These are phyloP conservation scores for Cyberlindnera misumaiensis DNA, from an alignment of 805 yeast genomes.

Conservation along the genomic window DNA sequence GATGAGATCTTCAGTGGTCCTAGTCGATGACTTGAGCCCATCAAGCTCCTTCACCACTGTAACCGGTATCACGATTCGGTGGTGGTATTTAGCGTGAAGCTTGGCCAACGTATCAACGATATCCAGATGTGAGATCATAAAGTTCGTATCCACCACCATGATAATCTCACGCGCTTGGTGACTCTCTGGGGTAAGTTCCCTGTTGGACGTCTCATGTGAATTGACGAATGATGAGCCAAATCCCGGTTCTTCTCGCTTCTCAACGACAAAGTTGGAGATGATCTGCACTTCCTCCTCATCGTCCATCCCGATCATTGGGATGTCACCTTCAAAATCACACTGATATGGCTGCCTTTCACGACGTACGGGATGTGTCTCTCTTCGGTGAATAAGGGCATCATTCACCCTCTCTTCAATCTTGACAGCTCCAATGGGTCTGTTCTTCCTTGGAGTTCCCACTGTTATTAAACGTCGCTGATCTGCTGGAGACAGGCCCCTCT, in stretches of 20 bases:
- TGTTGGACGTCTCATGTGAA: background rate
- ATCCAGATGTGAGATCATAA: slow-evolving; percentile 60
- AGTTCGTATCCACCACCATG: slow-evolving; percentile 78
- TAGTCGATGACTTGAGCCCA: slow-evolving; percentile 54
- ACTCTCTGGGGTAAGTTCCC: slow-evolving; percentile 7
- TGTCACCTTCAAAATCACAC: slow-evolving; percentile 29
- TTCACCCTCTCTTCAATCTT: slow-evolving; percentile 21
- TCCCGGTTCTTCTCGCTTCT: slow-evolving; percentile 12
- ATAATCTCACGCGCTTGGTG: slow-evolving; percentile 24
- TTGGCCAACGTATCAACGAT: slow-evolving; percentile 47
- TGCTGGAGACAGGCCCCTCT: slow-evolving; percentile 11
- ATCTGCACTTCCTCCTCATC: slow-evolving; percentile 36
- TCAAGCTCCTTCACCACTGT: slow-evolving; percentile 76
- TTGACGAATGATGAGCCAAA: background rate
- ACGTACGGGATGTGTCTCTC: no score
- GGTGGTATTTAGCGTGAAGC: slow-evolving; percentile 34
- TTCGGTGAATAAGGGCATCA: slow-evolving; percentile 6
- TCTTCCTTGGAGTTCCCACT: slow-evolving; percentile 9
- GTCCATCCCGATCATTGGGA: slow-evolving; percentile 43
- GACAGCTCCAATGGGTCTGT: slow-evolving; percentile 21
- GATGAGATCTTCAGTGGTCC: slow-evolving; percentile 8
- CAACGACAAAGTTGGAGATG: slow-evolving; percentile 35
- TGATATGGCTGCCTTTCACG: background rate
- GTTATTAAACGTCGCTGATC: slow-evolving; percentile 17
- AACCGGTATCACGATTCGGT: slow-evolving; percentile 58